phyloP scores from a whole-genome alignment of 2,329 filamentous ascomycete genomes.

The Blastomyces parvus region DNA sequence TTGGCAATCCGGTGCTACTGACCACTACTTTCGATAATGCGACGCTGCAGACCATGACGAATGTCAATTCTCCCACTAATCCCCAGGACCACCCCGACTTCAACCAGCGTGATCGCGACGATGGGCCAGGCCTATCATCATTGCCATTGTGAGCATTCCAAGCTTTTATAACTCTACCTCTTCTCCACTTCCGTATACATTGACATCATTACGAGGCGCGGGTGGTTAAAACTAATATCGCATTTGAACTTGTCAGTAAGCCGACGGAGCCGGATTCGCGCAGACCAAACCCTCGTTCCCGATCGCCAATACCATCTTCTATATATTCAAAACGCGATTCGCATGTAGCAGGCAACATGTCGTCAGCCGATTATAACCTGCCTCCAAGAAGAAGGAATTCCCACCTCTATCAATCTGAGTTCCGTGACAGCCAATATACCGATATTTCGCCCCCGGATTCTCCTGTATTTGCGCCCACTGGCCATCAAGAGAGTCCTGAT shows the following conservation, averaged over 20 bases:
- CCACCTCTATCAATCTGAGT: slow-evolving; percentile 7
- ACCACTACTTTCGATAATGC: slow-evolving; percentile 40
- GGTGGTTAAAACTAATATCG: slow-evolving; percentile 6
- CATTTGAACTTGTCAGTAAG: slow-evolving; percentile 15
- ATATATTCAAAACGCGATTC: slow-evolving; percentile 50
- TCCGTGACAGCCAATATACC: slow-evolving; percentile 21
- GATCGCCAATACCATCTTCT: slow-evolving; percentile 47
- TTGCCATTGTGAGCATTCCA: slow-evolving; percentile 30
- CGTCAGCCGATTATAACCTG: slow-evolving; percentile 21
- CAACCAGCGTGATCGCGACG: background rate
- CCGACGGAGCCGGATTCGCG: slow-evolving; percentile 13
- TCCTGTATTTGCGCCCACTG: slow-evolving; percentile 23
- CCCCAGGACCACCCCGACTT: background rate
- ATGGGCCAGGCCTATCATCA: slow-evolving; percentile 28
- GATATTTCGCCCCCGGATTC: slow-evolving; percentile 41
- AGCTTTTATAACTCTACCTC: background rate
- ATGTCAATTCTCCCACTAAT: slow-evolving; percentile 23
- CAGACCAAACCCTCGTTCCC: slow-evolving; percentile 16
- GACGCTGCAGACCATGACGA: slow-evolving; percentile 32
- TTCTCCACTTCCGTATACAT: background rate
- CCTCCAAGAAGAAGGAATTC: slow-evolving; percentile 6
- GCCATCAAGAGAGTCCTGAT: slow-evolving; percentile 23
- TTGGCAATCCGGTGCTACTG: slow-evolving; percentile 38
- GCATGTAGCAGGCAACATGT: slow-evolving; percentile 15
- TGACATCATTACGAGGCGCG: background rate